Evolutionary conservation across 2,329 filamentous ascomycete genomes (phyloP).

Genomic region (Coniochaeta hoffmannii): DNA sequence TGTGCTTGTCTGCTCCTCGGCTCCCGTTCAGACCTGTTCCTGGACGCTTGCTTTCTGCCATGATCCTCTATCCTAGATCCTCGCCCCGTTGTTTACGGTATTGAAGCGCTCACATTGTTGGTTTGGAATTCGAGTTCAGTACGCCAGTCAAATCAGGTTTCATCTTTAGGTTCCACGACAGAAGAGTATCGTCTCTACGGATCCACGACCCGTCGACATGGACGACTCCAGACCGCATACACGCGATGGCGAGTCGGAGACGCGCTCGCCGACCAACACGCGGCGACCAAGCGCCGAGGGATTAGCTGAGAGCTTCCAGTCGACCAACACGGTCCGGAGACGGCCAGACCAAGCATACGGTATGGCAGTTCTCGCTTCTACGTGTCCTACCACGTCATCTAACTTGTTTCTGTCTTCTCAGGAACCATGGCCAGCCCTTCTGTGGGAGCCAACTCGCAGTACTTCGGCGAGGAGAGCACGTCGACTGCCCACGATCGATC

Average conservation of each 20-base stretch:
- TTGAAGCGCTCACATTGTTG: not conserved
- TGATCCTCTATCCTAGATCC: not conserved
- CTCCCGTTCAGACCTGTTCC: too few species aligned
- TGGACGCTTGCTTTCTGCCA: not conserved
- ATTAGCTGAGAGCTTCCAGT: conserved; percentile 46
- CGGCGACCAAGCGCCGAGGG: conserved; percentile 27
- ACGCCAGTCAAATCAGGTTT: not conserved
- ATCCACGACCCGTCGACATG: conserved; percentile 25
- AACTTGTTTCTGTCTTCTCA: conserved; percentile 9
- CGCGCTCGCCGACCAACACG: conserved; percentile 43
- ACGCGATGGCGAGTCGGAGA: conserved; percentile 15
- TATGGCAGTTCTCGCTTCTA: conserved; percentile 19
- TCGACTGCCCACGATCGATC: conserved; percentile 28
- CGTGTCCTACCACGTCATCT: not conserved
- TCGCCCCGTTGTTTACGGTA: not conserved
- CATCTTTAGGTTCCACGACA: not conserved
- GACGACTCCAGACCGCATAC: conserved; percentile 24
- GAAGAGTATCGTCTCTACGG: not conserved
- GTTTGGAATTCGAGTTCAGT: too few species aligned
- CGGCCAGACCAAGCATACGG: conserved; percentile 50
- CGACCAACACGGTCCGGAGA: conserved; percentile 52
- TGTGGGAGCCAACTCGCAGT: conserved; percentile 10
- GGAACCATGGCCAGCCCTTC: conserved; percentile 26
- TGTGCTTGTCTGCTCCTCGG: too few species aligned
- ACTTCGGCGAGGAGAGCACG: conserved; percentile 13